phyloP scores from a whole-genome alignment of 805 yeast species.

The Teunomyces aglyptinius region DNA sequence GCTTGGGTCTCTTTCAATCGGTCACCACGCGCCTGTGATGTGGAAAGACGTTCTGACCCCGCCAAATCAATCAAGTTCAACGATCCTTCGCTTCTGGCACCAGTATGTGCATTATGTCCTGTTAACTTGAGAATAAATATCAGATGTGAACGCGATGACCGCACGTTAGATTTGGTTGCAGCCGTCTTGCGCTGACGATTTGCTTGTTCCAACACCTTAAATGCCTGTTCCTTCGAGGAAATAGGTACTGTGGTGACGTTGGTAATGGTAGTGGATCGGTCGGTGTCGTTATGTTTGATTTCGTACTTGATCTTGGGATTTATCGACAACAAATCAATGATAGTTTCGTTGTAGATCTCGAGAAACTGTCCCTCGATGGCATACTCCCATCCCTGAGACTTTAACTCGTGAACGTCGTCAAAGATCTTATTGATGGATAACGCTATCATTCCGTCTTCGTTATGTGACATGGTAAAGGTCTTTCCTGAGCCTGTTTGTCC shows the following conservation, averaged over 20 bases:
- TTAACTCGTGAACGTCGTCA: conserved; percentile 46
- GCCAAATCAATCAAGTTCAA: conserved; percentile 88
- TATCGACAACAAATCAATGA: conserved; percentile 61
- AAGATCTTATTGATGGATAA: conserved; percentile 71
- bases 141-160: conserved; percentile 90
- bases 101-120: conserved; percentile 53
- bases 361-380: conserved; percentile 69
- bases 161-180: conserved; percentile 73
- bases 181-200: conserved; percentile 70
- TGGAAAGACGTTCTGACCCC: conserved; percentile 82
- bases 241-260: conserved; percentile 55
- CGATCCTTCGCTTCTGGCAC: conserved; percentile 52
- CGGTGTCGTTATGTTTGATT: conserved; percentile 63
- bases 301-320: conserved; percentile 47
- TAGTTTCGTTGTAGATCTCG: conserved; percentile 84
- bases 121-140: conserved; percentile 63
- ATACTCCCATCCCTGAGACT: conserved; percentile 62
- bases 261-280: conserved; percentile 56
- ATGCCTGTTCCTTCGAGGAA: conserved; percentile 47
- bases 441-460: conserved; percentile 77
- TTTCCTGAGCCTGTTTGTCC: conserved; percentile 96
- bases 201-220: conserved; percentile 51
- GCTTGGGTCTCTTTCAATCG: conserved; percentile 83
- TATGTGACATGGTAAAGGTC: conserved; percentile 81
- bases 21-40: conserved; percentile 76